phyloP scores from a whole-genome alignment of 108 stramenopile genomes.

The Nitzschia inconspicua region DNA sequence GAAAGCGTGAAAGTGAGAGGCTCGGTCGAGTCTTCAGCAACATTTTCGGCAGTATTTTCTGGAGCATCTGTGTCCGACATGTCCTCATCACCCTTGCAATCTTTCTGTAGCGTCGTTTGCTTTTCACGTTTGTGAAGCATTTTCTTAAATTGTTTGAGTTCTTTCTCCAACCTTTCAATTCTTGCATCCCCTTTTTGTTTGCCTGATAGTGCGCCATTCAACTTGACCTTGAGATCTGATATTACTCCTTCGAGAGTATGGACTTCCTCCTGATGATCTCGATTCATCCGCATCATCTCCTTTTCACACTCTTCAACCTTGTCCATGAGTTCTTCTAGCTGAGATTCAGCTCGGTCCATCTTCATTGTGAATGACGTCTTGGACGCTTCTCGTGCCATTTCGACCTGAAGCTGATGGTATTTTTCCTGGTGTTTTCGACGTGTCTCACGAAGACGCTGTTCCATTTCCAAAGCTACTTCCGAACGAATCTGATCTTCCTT shows the following conservation, averaged over 20 bases:
- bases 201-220: constrained; percentile 25
- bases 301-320: constrained; percentile 82
- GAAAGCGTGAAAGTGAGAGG: neutral
- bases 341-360: constrained; percentile 38
- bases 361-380: constrained; percentile 5
- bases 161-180: no score
- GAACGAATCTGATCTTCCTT: constrained; percentile 61
- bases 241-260: constrained; percentile 24
- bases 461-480: constrained; percentile 82
- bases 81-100: neutral
- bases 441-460: constrained; percentile 51
- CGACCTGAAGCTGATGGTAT: constrained; percentile 45
- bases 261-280: constrained; percentile 48
- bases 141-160: no score
- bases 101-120: no score
- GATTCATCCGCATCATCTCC: constrained; percentile 76
- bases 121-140: no score
- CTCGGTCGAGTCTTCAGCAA: neutral
- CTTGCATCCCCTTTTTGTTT: no score
- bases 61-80: neutral
- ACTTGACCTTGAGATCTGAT: constrained; percentile 29
- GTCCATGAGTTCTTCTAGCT: constrained; percentile 64
- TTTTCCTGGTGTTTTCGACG: constrained; percentile 55
- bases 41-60: neutral
- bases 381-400: constrained; percentile 17